Evolutionary conservation across 1,284 basidiomycete species (phyloP).

Genomic region (Thecaphora thlaspeos): DNA sequence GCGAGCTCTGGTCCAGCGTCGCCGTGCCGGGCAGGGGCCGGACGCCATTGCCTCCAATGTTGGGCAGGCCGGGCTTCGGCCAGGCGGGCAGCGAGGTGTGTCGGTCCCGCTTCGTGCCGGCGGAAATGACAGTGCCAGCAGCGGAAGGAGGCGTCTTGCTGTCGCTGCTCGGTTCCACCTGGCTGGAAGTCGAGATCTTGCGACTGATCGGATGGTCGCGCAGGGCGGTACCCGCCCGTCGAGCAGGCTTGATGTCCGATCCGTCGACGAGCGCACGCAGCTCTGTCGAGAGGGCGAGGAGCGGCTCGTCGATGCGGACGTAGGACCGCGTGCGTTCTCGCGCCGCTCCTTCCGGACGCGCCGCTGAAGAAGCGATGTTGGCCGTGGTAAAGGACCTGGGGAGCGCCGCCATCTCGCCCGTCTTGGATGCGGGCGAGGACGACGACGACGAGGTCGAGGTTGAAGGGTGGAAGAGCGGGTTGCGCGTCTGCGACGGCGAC

Average conservation of each 20-base stretch:
- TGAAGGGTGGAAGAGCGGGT: constrained; percentile 10
- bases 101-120: constrained; percentile 12
- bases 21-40: background rate
- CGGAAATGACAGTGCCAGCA: too few species aligned
- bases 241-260: constrained; percentile 23
- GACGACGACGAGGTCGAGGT: too few species aligned
- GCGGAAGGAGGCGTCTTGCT: too few species aligned
- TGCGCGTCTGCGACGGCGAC: constrained; percentile 27
- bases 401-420: constrained; percentile 1
- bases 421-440: background rate
- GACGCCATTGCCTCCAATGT: background rate
- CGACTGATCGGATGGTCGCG: constrained; percentile 35
- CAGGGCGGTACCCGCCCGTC: constrained; percentile 36
- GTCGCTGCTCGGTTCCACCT: too few species aligned
- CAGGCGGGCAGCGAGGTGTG: constrained; percentile 31
- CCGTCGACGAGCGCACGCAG: constrained; percentile 38
- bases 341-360: background rate
- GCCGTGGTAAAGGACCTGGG: constrained; percentile 25
- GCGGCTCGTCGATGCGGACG: constrained; percentile 8
- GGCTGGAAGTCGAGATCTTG: constrained; percentile 16
- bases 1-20: background rate
- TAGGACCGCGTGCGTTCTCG: too few species aligned
- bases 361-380: constrained; percentile 13
- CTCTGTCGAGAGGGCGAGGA: constrained; percentile 39
- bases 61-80: constrained; percentile 21